Conservation (phyloP, 2,329 filamentous ascomycete genomes). For the Colletotrichum sp. region DNA sequence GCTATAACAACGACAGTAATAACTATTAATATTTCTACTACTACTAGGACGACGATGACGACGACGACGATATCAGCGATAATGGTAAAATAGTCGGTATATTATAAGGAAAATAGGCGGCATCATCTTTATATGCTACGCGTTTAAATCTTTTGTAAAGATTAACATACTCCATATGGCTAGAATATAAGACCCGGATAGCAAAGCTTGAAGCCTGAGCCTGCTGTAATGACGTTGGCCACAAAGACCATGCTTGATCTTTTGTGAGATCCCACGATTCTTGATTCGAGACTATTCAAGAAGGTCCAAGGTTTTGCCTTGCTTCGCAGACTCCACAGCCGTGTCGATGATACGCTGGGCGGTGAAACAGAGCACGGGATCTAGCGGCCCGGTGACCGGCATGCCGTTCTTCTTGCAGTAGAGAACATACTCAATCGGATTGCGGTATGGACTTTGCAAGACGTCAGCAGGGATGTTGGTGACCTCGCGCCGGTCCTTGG, state of each 20-base stretch:
- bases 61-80: no score
- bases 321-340: background rate
- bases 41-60: no score
- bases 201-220: background rate
- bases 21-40: no score
- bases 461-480: background rate
- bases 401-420: background rate
- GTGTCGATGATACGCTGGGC: background rate
- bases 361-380: background rate
- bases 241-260: background rate
- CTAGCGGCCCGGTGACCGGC: background rate
- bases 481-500: background rate
- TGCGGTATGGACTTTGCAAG: background rate
- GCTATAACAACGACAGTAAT: no score
- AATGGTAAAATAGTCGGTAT: no score
- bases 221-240: background rate
- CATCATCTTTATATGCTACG: no score
- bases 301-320: background rate
- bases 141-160: no score
- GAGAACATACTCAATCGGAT: background rate
- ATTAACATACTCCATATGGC: background rate
- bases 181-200: background rate
- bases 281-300: background rate
- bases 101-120: no score
- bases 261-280: background rate